Evolutionary conservation across 108 stramenopile species (phyloP).

Genomic region (Cylindrotheca fusiformis): DNA sequence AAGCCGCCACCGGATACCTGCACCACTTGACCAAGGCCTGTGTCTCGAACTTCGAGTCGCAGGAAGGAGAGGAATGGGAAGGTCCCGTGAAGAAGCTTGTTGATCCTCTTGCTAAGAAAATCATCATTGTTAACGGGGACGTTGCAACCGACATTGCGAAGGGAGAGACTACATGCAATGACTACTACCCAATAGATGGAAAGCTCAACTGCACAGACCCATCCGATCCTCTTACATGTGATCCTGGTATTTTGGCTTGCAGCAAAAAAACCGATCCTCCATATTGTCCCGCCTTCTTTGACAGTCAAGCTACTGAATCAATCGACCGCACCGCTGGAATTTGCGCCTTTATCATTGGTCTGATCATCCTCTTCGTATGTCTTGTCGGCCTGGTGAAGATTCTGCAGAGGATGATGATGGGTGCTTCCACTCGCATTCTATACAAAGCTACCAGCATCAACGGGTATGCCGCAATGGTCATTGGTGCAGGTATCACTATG

Average conservation of each 20-base stretch:
- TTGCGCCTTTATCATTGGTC: constrained; percentile 59
- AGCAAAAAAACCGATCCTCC: constrained; percentile 28
- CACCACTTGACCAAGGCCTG: constrained; percentile 54
- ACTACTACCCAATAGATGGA: constrained; percentile 58
- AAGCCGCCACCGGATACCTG: constrained; percentile 57
- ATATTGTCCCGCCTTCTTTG: constrained; percentile 76
- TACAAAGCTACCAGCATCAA: constrained; percentile 86
- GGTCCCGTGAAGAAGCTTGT: constrained; percentile 80
- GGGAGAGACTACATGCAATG: constrained; percentile 33
- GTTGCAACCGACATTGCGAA: constrained; percentile 67
- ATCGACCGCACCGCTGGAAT: constrained; percentile 71
- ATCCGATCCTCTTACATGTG: constrained; percentile 31
- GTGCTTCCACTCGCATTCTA: constrained; percentile 66
- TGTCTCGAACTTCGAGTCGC: constrained; percentile 28
- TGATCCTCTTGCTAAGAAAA: constrained; percentile 45
- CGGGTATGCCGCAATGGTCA: constrained; percentile 66
- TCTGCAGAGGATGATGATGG: constrained; percentile 65
- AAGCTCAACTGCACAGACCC: constrained; percentile 32
- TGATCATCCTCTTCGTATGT: constrained; percentile 68
- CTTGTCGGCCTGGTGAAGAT: constrained; percentile 73
- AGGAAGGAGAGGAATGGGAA: constrained; percentile 62
- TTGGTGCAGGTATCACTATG: constrained; percentile 76
- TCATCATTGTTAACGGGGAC: constrained; percentile 75
- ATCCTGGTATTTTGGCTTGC: constrained; percentile 68
- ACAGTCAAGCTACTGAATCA: constrained; percentile 46